Evolutionary conservation across 2,329 filamentous ascomycete genomes (phyloP).

Genomic region (Penicillium crustosum): DNA sequence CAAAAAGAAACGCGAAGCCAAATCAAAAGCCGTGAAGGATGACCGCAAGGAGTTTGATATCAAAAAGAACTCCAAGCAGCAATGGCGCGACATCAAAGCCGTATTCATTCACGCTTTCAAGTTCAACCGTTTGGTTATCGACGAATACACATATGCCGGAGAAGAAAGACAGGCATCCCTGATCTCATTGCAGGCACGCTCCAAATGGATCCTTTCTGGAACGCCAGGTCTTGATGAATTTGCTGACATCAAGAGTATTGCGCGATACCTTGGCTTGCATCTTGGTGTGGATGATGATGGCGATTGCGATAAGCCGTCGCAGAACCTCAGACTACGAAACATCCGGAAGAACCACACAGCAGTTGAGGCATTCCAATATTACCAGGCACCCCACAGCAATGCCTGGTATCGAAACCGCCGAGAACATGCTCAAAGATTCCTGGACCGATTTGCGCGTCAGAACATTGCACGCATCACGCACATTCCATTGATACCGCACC

Average conservation of each 20-base stretch:
- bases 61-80: constrained; percentile 1
- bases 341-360: constrained; percentile 32
- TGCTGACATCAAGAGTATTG: constrained; percentile 60
- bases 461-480: constrained; percentile 48
- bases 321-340: constrained; percentile 46
- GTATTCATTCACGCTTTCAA: constrained; percentile 59
- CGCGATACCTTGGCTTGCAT: constrained; percentile 55
- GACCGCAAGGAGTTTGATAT: constrained; percentile 29
- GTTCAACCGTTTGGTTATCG: constrained; percentile 62
- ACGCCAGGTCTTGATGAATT: constrained; percentile 61
- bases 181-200: constrained; percentile 49
- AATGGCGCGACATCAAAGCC: constrained; percentile 29
- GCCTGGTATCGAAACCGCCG: constrained; percentile 55
- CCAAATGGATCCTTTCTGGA: constrained; percentile 63
- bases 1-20: constrained; percentile 13
- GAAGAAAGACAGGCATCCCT: constrained; percentile 46
- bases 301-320: constrained; percentile 43
- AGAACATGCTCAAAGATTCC: constrained; percentile 54
- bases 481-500: constrained; percentile 47
- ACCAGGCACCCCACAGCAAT: constrained; percentile 50
- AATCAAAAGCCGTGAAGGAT: constrained; percentile 11
- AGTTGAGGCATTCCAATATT: constrained; percentile 58
- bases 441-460: constrained; percentile 54
- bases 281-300: constrained; percentile 57
- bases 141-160: constrained; percentile 63